Evolutionary conservation across 2,329 filamentous ascomycete species (phyloP), one percentile per base, ranked within the genome.

Genomic region (Fonsecaea erecta): DNA sequence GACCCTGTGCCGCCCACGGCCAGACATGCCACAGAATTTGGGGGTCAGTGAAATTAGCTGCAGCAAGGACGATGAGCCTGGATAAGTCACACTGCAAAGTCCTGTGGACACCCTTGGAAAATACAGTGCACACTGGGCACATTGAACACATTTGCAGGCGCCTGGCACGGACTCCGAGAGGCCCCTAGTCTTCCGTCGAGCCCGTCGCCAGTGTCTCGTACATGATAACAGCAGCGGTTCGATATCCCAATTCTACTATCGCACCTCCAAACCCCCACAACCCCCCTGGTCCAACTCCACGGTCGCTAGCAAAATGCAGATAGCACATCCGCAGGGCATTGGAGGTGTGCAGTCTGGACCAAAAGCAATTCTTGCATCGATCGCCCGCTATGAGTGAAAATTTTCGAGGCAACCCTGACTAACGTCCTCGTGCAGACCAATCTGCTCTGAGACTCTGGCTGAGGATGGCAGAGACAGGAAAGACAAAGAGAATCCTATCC

Each of bases 51-150:
- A 12, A 48, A 46, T 48, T 58, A 43, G 7, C 26, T 24, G 11
- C 12, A 14, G 16, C 37, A n/a, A 18, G 14, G 37, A 40, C 8
- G 37, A 40, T n/a, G 37, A 18, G 37, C 18, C 40, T 18, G 37
- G 55, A 18, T 37, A 58, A 28, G 55, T 58, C 37, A 58, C 55
- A 58, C 35, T 35, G 55, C 55, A 46, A 7, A 35, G 35, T 58
- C 9, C n/a, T 53, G 26, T 34, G n/a, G 35, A 28, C 55, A 21
- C 18, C 1, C 11, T 46, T 37, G 34, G n/a, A 6, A 46, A n/a
- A 21, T n/a, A 46, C 9, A 4, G 30, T 4, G 9, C 30, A 32
- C 4, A 32, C 30, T n/a, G n/a, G n/a, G n/a, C n/a, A n/a, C n/a
- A n/a, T n/a, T n/a, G n/a, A n/a, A n/a, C n/a, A 34, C 9, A 34